phyloP scores from a whole-genome alignment of 2,329 filamentous ascomycete species.

The Neoarthrinium moseri region DNA sequence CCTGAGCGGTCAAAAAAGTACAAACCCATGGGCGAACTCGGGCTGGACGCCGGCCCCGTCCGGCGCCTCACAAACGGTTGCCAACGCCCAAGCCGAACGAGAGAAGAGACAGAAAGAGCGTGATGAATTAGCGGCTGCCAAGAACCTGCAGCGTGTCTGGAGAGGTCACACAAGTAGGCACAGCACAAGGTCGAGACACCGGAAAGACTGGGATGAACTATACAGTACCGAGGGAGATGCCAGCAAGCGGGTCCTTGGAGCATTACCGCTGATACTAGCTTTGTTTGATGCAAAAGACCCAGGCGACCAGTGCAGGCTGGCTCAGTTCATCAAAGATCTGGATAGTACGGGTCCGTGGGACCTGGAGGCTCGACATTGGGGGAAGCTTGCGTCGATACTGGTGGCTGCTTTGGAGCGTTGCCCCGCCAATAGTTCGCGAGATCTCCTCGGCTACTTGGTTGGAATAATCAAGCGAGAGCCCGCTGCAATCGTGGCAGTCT shows the following conservation, averaged over 20 bases:
- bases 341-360: conserved; percentile 8
- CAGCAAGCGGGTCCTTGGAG: conserved; percentile 35
- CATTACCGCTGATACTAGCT: conserved; percentile 47
- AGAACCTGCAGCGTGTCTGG: conserved; percentile 77
- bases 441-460: conserved; percentile 35
- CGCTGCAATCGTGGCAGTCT: conserved; percentile 22
- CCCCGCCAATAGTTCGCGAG: conserved; percentile 18
- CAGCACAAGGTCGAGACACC: conserved; percentile 54
- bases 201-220: conserved; percentile 61
- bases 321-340: conserved; percentile 44
- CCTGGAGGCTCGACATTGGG: conserved; percentile 15
- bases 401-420: conserved; percentile 27
- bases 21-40: conserved; percentile 74
- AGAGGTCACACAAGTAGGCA: conserved; percentile 69
- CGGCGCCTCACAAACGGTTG: conserved; percentile 74
- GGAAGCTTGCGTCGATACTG: conserved; percentile 23
- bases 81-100: conserved; percentile 84
- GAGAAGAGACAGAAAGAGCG: conserved; percentile 77
- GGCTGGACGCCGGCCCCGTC: conserved; percentile 57
- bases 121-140: conserved; percentile 71
- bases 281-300: conserved; percentile 43
- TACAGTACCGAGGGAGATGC: conserved; percentile 34
- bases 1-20: conserved; percentile 74
- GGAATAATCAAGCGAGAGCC: conserved; percentile 29
- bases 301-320: conserved; percentile 50